Percentiles rank a stretch among this genome's conserved stretches.
phyloP scores from a whole-genome alignment of 2,329 filamentous ascomycete genomes.

The Hortaea werneckii region DNA sequence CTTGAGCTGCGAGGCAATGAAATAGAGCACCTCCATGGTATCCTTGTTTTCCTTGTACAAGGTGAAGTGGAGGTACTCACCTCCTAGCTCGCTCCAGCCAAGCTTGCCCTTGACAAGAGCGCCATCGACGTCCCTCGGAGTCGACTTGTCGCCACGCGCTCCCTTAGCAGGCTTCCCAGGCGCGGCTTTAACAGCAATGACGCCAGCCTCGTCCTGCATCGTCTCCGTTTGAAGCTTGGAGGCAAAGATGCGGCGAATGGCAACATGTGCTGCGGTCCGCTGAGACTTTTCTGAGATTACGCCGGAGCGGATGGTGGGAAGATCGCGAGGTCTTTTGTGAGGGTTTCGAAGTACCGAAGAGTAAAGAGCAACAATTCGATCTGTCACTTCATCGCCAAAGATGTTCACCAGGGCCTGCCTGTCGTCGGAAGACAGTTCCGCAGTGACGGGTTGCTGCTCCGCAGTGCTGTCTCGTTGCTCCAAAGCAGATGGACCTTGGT shows the following conservation, averaged over 20 bases:
- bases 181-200: constrained; percentile 47
- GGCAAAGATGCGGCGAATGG: constrained; percentile 68
- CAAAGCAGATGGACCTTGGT: not conserved
- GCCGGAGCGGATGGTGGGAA: constrained; percentile 43
- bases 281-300: constrained; percentile 50
- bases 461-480: not conserved
- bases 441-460: not conserved
- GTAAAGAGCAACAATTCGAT: constrained; percentile 47
- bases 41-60: constrained; percentile 96
- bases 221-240: constrained; percentile 69
- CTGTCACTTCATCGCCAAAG: constrained; percentile 43
- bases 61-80: constrained; percentile 79
- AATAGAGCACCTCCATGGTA: constrained; percentile 81
- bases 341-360: constrained; percentile 44
- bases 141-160: constrained; percentile 6
- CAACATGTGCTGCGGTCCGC: constrained; percentile 54
- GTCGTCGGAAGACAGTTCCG: constrained; percentile 30
- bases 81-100: constrained; percentile 57
- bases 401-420: constrained; percentile 29
- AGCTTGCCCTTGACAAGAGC: constrained; percentile 31
- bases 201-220: constrained; percentile 56
- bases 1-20: constrained; percentile 63
- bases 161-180: constrained; percentile 17
- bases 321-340: constrained; percentile 45
- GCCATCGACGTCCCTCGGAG: constrained; percentile 9